Evolutionary conservation across 2,329 filamentous ascomycete genomes (phyloP), one percentile per base, ranked within the genome.

Genomic region (Calonectria hawksworthii): DNA sequence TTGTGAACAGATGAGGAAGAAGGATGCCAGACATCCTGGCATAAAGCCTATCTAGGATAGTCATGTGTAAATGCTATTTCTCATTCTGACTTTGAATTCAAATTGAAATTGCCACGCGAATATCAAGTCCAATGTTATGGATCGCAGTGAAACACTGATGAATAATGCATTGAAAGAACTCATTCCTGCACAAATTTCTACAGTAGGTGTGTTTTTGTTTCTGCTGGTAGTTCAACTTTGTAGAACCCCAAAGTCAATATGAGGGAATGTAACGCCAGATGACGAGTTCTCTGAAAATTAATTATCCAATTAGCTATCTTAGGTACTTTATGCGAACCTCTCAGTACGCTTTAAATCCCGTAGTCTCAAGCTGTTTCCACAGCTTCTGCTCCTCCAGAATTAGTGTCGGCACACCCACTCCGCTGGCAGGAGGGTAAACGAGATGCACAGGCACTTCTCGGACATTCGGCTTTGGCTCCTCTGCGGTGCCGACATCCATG

Each of bases 351-450:
- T 41, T 41, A 13, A 61, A 61, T 18, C 56, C 56, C 10, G 34
- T 61, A 4, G 56, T 61, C 32, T 61, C 56, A 18, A 61, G 56
- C 23, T 61, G 56, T 23, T 61, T 61, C 56, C 56, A 61, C n/a
- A 61, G 34, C 56, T 61, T 61, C n/a, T 61, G n/a, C 32, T 61
- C 34, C n/a, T 61, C 56, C 34, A 18, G 34, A 18, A 61, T 61
- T 18, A 61, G 14, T 7, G 56, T 41, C 3, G 34, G 56, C 1
- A 61, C 56, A 14, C 56, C 56, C 4, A 61, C 56, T 61, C 34
- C 56, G 9, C 34, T 61, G 2, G n/a, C 32, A 41, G 56, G 11
- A 10, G 56, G 56, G 56, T 61, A 61, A 36, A 61, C n/a, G 4
- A 61, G 34, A 61, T 61, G 56, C 34, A 41, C 13, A 8, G 56